A percentile compares a stretch with the other conserved stretches of the same genome.
Conservation (phyloP, 176 grass and related monocot species). For the Juncus inflexus region DNA sequence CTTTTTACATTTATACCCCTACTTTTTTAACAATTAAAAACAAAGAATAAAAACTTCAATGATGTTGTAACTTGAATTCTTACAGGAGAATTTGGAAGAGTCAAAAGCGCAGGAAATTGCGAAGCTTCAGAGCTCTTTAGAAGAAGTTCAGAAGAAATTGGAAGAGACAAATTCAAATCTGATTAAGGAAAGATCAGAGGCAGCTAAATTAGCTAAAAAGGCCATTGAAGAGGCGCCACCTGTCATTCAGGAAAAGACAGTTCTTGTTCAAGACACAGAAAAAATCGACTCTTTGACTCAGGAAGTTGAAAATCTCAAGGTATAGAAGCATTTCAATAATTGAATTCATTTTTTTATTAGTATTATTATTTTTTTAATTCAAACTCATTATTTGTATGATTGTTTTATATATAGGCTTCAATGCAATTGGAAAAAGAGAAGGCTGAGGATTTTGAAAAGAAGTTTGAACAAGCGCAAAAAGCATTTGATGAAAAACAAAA, state of each 20-base stretch:
- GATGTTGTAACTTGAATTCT: conserved; percentile 36
- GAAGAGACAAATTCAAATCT: conserved; percentile 68
- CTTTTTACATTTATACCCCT: conserved; percentile 27
- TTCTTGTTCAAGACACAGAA: conserved; percentile 87
- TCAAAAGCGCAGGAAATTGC: conserved; percentile 70
- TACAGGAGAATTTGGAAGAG: conserved; percentile 91
- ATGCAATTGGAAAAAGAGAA: conserved; percentile 73
- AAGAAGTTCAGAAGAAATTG: conserved; percentile 79
- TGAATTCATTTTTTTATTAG: conserved; percentile 1
- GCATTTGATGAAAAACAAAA: conserved; percentile 64
- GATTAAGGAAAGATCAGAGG: conserved; percentile 63
- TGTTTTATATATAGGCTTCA: conserved; percentile 50
- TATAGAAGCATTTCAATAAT: conserved; percentile 29
- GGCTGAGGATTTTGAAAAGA: conserved; percentile 70
- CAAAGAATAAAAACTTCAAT: conserved; percentile 24
- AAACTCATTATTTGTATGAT: conserved; percentile 22
- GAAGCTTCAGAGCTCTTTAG: conserved; percentile 76
- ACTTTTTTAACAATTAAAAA: conserved; percentile 12
- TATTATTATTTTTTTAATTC: conserved; percentile 11
- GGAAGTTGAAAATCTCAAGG: conserved; percentile 84
- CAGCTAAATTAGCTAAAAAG: conserved; percentile 46
- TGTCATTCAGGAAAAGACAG: conserved; percentile 71
- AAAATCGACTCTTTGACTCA: conserved; percentile 73
- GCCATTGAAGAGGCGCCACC: conserved; percentile 73
- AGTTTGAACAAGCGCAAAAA: conserved; percentile 50